phyloP scores from a whole-genome alignment of 805 yeast genomes.

The Zygotorulaspora danielsina region DNA sequence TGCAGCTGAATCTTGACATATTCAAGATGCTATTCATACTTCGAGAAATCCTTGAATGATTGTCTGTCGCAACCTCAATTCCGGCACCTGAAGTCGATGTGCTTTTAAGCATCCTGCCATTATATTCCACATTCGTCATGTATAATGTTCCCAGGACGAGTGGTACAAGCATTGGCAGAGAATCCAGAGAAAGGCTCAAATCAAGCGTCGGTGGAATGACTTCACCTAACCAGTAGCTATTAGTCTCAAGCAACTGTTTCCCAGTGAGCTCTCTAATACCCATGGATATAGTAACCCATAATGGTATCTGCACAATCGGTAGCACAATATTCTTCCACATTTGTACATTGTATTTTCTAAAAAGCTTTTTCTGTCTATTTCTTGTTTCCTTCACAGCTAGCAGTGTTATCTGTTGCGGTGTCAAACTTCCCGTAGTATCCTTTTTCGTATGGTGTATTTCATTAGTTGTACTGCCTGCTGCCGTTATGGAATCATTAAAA shows the following conservation, averaged over 20 bases:
- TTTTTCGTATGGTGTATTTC: conserved; percentile 30
- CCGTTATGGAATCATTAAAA: conserved; percentile 8
- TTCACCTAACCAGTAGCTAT: conserved; percentile 24
- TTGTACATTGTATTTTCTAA: conserved; percentile 62
- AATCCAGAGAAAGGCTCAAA: conserved; percentile 61
- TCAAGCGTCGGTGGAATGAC: conserved; percentile 46
- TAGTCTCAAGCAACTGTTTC: conserved; percentile 34
- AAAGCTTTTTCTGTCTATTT: conserved; percentile 67
- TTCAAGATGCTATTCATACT: conserved; percentile 50
- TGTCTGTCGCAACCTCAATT: conserved; percentile 20
- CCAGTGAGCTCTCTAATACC: conserved; percentile 76
- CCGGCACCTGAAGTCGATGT: conserved; percentile 24
- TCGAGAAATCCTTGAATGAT: conserved; percentile 26
- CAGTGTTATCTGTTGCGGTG: conserved; percentile 73
- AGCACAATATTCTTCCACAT: conserved; percentile 73
- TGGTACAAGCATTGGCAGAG: conserved; percentile 66
- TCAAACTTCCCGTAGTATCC: conserved; percentile 39
- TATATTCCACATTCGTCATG: conserved; percentile 79
- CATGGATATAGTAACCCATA: conserved; percentile 77
- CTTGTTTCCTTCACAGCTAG: conserved; percentile 74
- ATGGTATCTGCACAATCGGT: conserved; percentile 80
- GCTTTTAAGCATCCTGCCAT: conserved; percentile 54
- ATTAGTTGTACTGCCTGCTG: conserved; percentile 16
- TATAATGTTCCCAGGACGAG: conserved; percentile 65
- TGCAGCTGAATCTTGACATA: conserved; percentile 67